Evolutionary conservation across 495 filamentous ascomycete genomes (phyloP), one percentile per base, ranked within the genome.

Genomic region (Cairneyella variabilis): DNA sequence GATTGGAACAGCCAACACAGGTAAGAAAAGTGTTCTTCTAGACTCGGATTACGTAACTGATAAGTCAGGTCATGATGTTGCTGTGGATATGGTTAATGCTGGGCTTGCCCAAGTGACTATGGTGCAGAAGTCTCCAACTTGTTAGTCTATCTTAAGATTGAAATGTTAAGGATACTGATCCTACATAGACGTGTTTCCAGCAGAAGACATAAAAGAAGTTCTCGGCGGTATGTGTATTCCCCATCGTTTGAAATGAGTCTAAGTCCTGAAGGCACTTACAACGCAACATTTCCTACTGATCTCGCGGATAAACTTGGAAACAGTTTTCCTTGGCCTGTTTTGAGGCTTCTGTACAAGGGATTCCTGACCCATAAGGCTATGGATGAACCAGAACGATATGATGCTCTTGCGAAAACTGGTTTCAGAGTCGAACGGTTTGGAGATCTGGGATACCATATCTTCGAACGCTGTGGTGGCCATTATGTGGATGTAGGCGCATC

Each of bases 1-100:
- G 0, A 60, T 77, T 16, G 74, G 73, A 14, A 70, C 70, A 10
- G 72, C 66, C 11, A 77, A 77, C 53, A 76, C 73, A 3, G 70
- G 66, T 61, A 37, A 50, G 60, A 36, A 23, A 49, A 18, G 40
- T 32, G 11, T 41, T 21, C 20, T 42, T 26, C 40, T n/a, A 14
- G 20, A 27, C 42, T 28, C 32, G 28, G 34, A 46, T 7, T 27
- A 3, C 20, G 17, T 42, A 41, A 53, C 21, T 41, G 27, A 22
- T 4, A 3, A 23, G 3, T n/a, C 21, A 66, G 72, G 63, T 0
- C 75, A 76, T 50, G 75, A 78, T 56, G 58, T 76, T 1, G 65
- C 72, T 0, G 68, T 71, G 40, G 71, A 76, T 48, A 73, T 73
- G 60, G 48, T 72, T 27, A 54, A 58, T 14, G 63, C 72, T 1